These are phyloP conservation scores for Apiospora saccharicola DNA, from an alignment of 2,329 filamentous ascomycete species.

Conservation along the genomic window DNA sequence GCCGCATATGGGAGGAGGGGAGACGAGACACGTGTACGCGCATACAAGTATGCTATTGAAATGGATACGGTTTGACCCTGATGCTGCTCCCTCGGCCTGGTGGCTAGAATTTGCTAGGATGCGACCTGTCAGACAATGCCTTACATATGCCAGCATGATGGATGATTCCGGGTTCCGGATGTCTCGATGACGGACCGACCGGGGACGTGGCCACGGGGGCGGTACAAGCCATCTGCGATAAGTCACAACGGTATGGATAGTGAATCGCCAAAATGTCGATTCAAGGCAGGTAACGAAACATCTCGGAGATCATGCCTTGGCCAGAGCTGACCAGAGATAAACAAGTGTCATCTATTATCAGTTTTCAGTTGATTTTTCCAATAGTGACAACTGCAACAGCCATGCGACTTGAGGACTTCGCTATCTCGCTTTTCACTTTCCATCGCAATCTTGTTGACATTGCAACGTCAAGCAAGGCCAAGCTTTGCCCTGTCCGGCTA, in stretches of 20 bases:
- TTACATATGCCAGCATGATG: not conserved
- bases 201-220: not conserved
- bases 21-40: not conserved
- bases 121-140: not conserved
- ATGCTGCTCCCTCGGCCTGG: not conserved
- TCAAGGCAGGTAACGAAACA: not conserved
- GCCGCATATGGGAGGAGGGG: not conserved
- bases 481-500: slow-evolving; percentile 10
- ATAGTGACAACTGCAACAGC: not conserved
- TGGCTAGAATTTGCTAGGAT: not conserved
- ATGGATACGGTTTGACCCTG: not conserved
- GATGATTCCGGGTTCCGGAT: not conserved
- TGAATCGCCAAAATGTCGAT: not conserved
- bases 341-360: not conserved
- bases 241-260: not conserved
- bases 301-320: not conserved
- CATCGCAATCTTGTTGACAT: not conserved
- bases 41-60: not conserved
- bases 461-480: slow-evolving; percentile 4
- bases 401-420: not conserved
- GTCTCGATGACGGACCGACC: not conserved
- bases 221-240: not conserved
- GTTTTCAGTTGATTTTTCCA: not conserved
- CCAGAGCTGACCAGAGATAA: not conserved
- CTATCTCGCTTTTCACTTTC: not conserved